Percentiles rank a stretch among this genome's conserved stretches.
phyloP scores from a whole-genome alignment of 228 moss, liverwort and hornwort species.

The Sphagnum fallax region DNA sequence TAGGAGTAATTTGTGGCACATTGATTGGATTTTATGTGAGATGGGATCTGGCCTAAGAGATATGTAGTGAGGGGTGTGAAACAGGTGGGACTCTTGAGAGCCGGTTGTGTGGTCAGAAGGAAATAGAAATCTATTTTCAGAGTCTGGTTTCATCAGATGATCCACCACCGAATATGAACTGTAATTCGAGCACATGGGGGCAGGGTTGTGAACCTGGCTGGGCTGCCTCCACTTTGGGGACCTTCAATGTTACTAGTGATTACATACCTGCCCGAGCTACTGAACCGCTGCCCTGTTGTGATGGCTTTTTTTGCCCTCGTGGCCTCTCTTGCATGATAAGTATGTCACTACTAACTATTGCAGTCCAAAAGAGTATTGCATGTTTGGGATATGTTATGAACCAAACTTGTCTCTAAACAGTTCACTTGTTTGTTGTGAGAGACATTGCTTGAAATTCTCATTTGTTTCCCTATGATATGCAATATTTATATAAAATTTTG shows the following conservation, averaged over 20 bases:
- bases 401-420: background rate
- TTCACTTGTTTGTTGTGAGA: background rate
- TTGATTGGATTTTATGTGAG: too few relatives aligned
- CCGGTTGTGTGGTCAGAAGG: conserved; percentile 19
- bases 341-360: conserved; percentile 9
- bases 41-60: too few relatives aligned
- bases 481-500: background rate
- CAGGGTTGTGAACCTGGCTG: conserved; percentile 39
- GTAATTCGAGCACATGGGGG: conserved; percentile 19
- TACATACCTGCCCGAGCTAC: conserved; percentile 2
- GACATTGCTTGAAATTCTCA: background rate
- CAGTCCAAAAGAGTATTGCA: background rate
- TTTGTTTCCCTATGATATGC: background rate
- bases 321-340: conserved; percentile 58
- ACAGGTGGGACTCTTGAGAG: conserved; percentile 12
- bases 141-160: background rate
- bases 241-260: background rate
- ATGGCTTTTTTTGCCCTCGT: conserved; percentile 45
- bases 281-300: conserved; percentile 22
- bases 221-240: conserved; percentile 9
- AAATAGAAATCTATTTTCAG: conserved; percentile 20
- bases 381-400: background rate
- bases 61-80: background rate
- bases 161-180: conserved; percentile 23
- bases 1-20: too few relatives aligned